Evolutionary conservation across 768 basidiomycete species (phyloP), one percentile per base, ranked within the genome.

Genomic region (Russula foetens): DNA sequence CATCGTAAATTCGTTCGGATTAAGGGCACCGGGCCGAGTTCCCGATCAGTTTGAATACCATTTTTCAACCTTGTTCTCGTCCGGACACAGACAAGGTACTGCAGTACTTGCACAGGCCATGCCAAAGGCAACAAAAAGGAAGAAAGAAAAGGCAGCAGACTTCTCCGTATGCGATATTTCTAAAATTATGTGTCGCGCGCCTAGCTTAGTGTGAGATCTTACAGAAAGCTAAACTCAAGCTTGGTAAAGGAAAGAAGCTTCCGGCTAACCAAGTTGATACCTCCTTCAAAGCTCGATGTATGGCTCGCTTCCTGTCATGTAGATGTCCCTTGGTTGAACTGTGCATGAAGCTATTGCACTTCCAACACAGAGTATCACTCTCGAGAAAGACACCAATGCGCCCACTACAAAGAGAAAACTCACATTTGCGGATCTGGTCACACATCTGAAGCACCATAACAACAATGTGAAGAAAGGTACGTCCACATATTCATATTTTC

Each of bases 171-270:
- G 75, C 35, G 14, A 8, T 14, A 3, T 12, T 69, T 21, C 48
- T 17, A 14, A 33, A 1, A 2, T 7, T 24, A 35, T 52, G 45
- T 11, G 46, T 53, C 41, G 43, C 33, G 12, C 17, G n/a, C 33
- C 33, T 33, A 6, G 15, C 17, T 52, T 21, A 44, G 4, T 5
- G 15, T 5, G 51, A 21, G 33, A 8, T 26, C 9, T 60, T 39
- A 8, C 72, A 98, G 92, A 98, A 94, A 92, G 85, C 92, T 26
- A 98, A 90, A 72, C 79, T 97, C 39, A 99, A 97, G 73, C 88
- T 99, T 52, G 96, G 96, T 38, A 99, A 96, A 71, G 93, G 91
- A 46, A 98, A 95, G 72, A 83, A 88, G 67, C 70, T 76, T 11
- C 79, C 93, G 11, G 79, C 75, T 48, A 98, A 98, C 79, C 90